These are phyloP conservation scores for Clonostachys chloroleuca DNA, from an alignment of 2,329 filamentous ascomycete genomes.

Conservation along the genomic window DNA sequence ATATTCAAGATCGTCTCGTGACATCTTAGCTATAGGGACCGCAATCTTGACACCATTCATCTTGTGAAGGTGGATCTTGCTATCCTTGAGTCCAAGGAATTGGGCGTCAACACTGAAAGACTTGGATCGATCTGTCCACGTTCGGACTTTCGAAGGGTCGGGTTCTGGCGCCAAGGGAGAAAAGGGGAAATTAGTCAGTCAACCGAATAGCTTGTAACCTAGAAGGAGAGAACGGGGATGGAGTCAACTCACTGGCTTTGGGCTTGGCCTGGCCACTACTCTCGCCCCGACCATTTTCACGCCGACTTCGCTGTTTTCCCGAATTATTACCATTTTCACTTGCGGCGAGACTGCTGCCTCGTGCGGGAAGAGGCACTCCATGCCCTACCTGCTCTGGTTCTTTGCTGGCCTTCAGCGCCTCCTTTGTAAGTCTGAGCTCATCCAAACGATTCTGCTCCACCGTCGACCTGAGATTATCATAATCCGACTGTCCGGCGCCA, in stretches of 20 bases:
- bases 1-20: slow-evolving; percentile 88
- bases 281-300: slow-evolving; percentile 45
- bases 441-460: slow-evolving; percentile 77
- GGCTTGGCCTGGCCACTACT: slow-evolving; percentile 45
- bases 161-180: slow-evolving; percentile 54
- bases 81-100: slow-evolving; percentile 89
- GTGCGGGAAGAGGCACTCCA: slow-evolving; percentile 69
- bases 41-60: slow-evolving; percentile 98
- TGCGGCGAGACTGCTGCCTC: slow-evolving; percentile 67
- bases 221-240: neutral
- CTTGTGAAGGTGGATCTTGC: slow-evolving; percentile 97
- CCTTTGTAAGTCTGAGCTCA: slow-evolving; percentile 79
- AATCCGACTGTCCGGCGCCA: slow-evolving; percentile 41
- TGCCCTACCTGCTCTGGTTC: slow-evolving; percentile 64
- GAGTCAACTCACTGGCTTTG: slow-evolving; percentile 65
- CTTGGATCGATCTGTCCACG: slow-evolving; percentile 92
- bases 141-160: slow-evolving; percentile 76
- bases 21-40: slow-evolving; percentile 94
- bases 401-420: slow-evolving; percentile 65
- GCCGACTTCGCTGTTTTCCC: neutral
- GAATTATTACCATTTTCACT: neutral
- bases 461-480: slow-evolving; percentile 52
- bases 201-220: slow-evolving; percentile 7
- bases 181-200: neutral
- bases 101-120: slow-evolving; percentile 97